phyloP scores from a whole-genome alignment of 2,329 filamentous ascomycete genomes.

The Paraphaeosphaeria minitans region DNA sequence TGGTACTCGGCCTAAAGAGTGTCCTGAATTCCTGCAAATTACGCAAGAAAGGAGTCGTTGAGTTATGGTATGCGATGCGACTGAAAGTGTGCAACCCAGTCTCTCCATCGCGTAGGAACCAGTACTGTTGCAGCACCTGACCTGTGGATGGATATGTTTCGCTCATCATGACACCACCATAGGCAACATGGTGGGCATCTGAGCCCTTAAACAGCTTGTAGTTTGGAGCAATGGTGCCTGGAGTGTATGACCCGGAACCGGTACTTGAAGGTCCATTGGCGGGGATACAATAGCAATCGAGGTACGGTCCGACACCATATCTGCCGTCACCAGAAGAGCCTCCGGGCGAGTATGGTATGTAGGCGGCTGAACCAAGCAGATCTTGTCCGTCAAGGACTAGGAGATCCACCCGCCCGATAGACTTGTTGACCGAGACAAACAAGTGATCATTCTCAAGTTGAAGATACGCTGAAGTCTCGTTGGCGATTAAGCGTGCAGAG shows the following conservation, averaged over 20 bases:
- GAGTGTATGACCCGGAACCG: conserved; percentile 62
- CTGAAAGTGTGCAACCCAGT: conserved; percentile 67
- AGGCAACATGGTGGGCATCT: conserved; percentile 57
- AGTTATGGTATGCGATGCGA: conserved; percentile 63
- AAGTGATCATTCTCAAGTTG: conserved; percentile 15
- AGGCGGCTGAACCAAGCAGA: conserved; percentile 53
- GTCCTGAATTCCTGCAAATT: conserved; percentile 63
- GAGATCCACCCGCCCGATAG: conserved; percentile 48
- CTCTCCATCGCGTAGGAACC: conserved; percentile 68
- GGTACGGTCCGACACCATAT: conserved; percentile 60
- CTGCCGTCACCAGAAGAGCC: conserved; percentile 14
- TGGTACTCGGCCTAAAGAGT: conserved; percentile 61
- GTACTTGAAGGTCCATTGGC: conserved; percentile 46
- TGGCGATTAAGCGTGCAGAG: conserved; percentile 11
- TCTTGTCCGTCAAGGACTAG: conserved; percentile 56
- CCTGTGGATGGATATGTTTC: conserved; percentile 64
- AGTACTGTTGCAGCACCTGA: conserved; percentile 67
- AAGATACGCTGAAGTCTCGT: conserved; percentile 13
- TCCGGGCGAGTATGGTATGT: conserved; percentile 13
- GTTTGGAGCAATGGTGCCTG: conserved; percentile 58
- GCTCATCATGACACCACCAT: conserved; percentile 64
- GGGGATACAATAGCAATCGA: conserved; percentile 68
- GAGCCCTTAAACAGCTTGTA: conserved; percentile 59
- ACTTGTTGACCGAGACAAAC: conserved; percentile 19
- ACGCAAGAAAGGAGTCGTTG: conserved; percentile 59